Percentiles rank a stretch among this genome's conserved stretches.
Conservation (phyloP, 2,329 filamentous ascomycete species). For the Domatiomyces globalis region DNA sequence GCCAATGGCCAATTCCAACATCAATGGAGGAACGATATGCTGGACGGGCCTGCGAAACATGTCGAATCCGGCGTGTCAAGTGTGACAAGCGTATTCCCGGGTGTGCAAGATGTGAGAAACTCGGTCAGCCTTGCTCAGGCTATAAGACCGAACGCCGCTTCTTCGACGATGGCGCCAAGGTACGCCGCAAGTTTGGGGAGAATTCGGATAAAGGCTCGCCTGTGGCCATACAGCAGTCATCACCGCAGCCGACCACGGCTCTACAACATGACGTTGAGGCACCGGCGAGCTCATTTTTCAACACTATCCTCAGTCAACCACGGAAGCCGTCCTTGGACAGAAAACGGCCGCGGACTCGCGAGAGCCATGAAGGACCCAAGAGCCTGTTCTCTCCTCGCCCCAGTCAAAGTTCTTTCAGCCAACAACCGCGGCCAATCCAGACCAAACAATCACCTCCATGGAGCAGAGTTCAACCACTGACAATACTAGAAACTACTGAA, state of each 20-base stretch:
- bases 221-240: neutral
- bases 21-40: neutral
- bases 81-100: slow-evolving; percentile 29
- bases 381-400: neutral
- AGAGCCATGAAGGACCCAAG: neutral
- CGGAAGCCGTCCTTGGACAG: neutral
- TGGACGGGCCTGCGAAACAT: slow-evolving; percentile 5
- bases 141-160: slow-evolving; percentile 32
- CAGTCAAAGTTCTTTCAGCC: neutral
- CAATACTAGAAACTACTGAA: neutral
- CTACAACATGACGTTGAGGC: neutral
- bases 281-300: neutral
- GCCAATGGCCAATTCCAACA: neutral
- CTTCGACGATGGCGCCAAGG: slow-evolving; percentile 29
- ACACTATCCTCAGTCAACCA: neutral
- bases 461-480: neutral
- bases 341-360: neutral
- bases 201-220: neutral
- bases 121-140: slow-evolving; percentile 28
- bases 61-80: slow-evolving; percentile 19
- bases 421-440: neutral
- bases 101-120: slow-evolving; percentile 26
- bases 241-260: neutral
- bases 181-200: slow-evolving; percentile 20
- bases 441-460: neutral